Percentiles rank a stretch among this genome's conserved stretches.
These are phyloP conservation scores for Oidiodendron maius DNA, from an alignment of 495 filamentous ascomycete species.

Conservation along the genomic window DNA sequence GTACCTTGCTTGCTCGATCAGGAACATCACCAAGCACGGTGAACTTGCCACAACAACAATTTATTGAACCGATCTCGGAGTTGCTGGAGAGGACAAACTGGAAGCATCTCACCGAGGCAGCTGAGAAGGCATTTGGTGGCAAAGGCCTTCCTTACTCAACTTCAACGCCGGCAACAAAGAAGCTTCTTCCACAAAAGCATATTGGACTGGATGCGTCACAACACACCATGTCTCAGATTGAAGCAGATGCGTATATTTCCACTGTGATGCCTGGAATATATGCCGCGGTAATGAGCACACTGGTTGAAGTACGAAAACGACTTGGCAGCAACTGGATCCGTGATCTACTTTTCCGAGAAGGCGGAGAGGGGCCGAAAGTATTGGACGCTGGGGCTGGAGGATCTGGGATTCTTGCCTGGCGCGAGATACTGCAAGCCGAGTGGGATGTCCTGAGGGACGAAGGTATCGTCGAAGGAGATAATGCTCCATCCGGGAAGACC, in stretches of 20 bases:
- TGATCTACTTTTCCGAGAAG: constrained; percentile 55
- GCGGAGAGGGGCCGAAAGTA: constrained; percentile 62
- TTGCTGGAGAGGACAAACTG: constrained; percentile 61
- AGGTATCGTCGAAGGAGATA: constrained; percentile 27
- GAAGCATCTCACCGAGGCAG: constrained; percentile 66
- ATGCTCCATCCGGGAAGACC: constrained; percentile 37
- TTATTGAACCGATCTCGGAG: constrained; percentile 60
- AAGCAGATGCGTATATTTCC: constrained; percentile 78
- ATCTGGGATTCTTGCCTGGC: constrained; percentile 79
- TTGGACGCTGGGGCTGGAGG: constrained; percentile 84
- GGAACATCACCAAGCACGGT: constrained; percentile 66
- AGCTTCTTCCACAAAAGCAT: constrained; percentile 53
- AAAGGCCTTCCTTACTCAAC: constrained; percentile 65
- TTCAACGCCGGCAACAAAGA: constrained; percentile 41
- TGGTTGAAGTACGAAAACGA: constrained; percentile 82
- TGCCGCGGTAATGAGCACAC: constrained; percentile 60
- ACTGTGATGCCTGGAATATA: constrained; percentile 77
- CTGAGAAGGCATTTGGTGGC: constrained; percentile 69
- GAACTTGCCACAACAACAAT: constrained; percentile 54
- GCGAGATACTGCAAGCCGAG: constrained; percentile 73
- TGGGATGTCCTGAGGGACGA: constrained; percentile 61
- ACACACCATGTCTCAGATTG: constrained; percentile 71
- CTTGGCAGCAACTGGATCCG: constrained; percentile 77
- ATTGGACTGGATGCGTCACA: constrained; percentile 68
- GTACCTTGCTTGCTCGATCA: constrained; percentile 58